Base-by-base conservation (phyloP, 768 basidiomycete genomes). In the Rhodotorula paludigena region DNA sequence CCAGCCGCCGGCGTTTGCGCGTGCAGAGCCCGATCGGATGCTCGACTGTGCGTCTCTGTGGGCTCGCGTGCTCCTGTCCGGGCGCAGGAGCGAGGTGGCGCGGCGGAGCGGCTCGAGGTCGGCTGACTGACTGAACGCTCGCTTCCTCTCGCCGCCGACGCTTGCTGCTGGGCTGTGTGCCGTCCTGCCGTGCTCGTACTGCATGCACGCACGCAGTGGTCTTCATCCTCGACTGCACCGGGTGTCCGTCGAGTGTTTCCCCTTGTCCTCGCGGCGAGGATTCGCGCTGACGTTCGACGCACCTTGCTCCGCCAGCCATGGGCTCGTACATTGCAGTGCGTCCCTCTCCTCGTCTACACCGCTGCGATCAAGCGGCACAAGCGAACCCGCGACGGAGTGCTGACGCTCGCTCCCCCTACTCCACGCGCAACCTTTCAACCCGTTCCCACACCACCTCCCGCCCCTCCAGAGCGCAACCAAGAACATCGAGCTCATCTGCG, bases 401-500 rank as follows among this genome's bases (percentile, higher is more conserved):
- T 32, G 32, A 9, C 33, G 42, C n/a, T 25, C 39, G 8, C 57
- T 35, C 48, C 25, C 33, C 25, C 38, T 30, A 4, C 60, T 39
- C 35, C 35, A 5, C 12, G 3, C 41, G 16, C 15, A 16, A 8
- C 35, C 23, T 39, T 32, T 5, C 30, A 39, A 28, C 39, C 18
- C 20, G 23, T 5, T 0, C 3, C 38, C 52, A 16, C 14, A 15
- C 38, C 14, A 1, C 16, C 39, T 35, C 32, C 44, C 42, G 45
- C 25, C 15, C 20, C 5, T 3, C 14, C 38, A 48, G 59, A 63
- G 54, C 59, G 92, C 92, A 28, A 93, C 92, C 16, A 90, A 89
- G 82, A 97, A 98, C 79, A 94, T 98, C 79, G 89, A 92, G 76
- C 85, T 89, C 77, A 98, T 98, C 76, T 93, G 89, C 77, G 88